Percentiles rank a stretch among this genome's conserved stretches.
phyloP scores from a whole-genome alignment of 108 stramenopile genomes.

The Skeletonema marinoi region DNA sequence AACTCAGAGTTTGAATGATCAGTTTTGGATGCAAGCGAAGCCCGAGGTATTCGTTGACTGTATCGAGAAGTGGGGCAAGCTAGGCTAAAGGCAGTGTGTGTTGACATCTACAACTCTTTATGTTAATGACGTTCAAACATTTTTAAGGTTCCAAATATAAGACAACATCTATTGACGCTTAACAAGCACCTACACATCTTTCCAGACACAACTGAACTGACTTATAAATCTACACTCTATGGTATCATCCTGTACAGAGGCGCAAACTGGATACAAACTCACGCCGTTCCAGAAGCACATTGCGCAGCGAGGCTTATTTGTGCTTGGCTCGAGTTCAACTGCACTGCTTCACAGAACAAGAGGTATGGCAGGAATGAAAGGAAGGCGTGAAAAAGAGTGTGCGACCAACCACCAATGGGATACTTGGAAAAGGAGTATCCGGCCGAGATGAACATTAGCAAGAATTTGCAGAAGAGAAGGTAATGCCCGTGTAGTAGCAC shows the following conservation, averaged over 20 bases:
- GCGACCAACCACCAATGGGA: constrained; percentile 84
- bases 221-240: not conserved
- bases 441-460: constrained; percentile 25
- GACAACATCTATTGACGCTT: not conserved
- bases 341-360: constrained; percentile 24
- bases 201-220: too few species aligned
- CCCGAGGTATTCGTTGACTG: constrained; percentile 79
- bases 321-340: constrained; percentile 18
- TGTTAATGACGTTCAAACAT: not conserved
- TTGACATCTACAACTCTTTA: not conserved
- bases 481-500: constrained; percentile 46
- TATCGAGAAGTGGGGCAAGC: constrained; percentile 63
- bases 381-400: constrained; percentile 69
- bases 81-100: not conserved
- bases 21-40: constrained; percentile 66
- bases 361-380: constrained; percentile 48
- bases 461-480: constrained; percentile 24
- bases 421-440: constrained; percentile 51
- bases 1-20: constrained; percentile 51
- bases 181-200: too few species aligned
- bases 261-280: not conserved
- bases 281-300: constrained; percentile 25
- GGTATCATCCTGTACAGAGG: not conserved
- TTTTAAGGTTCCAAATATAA: not conserved
- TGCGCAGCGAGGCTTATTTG: constrained; percentile 29